Percentiles rank a stretch among this genome's conserved stretches.
phyloP scores from a whole-genome alignment of 495 filamentous ascomycete genomes.

The Neurospora africana region DNA sequence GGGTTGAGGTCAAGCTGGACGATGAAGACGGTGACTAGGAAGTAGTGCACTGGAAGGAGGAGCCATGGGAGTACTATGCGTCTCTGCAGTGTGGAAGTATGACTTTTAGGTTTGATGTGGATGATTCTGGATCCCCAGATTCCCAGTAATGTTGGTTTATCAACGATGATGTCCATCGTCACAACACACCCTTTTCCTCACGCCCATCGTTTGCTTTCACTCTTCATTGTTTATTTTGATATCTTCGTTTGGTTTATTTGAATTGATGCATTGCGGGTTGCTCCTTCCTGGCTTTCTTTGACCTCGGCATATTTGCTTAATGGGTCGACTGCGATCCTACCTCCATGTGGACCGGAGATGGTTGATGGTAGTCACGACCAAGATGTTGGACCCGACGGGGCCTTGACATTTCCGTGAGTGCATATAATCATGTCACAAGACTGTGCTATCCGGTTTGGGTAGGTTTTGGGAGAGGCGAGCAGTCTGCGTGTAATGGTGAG shows the following conservation, averaged over 20 bases:
- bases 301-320: too few relatives aligned
- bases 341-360: background rate
- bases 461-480: too few relatives aligned
- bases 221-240: too few relatives aligned
- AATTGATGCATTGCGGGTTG: background rate
- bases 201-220: too few relatives aligned
- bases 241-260: too few relatives aligned
- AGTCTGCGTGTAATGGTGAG: too few relatives aligned
- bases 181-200: too few relatives aligned
- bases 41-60: background rate
- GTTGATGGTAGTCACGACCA: background rate
- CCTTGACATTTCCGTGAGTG: background rate
- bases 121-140: too few relatives aligned
- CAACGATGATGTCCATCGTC: too few relatives aligned
- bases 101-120: background rate
- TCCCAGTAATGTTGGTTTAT: too few relatives aligned
- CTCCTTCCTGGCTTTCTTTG: background rate
- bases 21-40: background rate
- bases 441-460: background rate
- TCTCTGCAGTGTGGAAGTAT: too few relatives aligned
- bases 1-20: slow-evolving; percentile 1
- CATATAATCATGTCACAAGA: background rate
- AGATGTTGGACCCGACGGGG: background rate
- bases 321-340: background rate
- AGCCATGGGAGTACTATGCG: too few relatives aligned